Conservation (phyloP, 306 rosid genomes). For the Betula pendula region DNA sequence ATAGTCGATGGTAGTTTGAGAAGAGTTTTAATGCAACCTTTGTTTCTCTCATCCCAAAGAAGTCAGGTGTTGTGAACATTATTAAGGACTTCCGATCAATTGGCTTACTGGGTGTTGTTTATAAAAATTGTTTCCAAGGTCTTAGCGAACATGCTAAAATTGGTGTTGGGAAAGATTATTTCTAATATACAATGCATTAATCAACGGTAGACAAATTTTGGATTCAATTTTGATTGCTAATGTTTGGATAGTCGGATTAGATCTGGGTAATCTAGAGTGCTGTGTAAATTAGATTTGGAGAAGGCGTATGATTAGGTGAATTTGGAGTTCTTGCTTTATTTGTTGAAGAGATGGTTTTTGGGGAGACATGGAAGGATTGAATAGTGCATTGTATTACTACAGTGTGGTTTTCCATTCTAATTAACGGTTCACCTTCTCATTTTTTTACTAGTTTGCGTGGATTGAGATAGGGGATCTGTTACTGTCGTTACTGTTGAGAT, state of each 20-base stretch:
- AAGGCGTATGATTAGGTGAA: neutral
- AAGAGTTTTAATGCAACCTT: too few relatives aligned
- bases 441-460: too few relatives aligned
- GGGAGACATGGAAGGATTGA: too few relatives aligned
- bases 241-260: neutral
- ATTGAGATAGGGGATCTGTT: too few relatives aligned
- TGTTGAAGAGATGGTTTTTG: too few relatives aligned
- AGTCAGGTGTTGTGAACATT: neutral
- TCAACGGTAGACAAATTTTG: neutral
- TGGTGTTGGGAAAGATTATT: neutral
- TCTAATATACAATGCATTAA: neutral
- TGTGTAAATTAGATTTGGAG: neutral
- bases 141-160: neutral
- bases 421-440: too few relatives aligned
- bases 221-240: neutral
- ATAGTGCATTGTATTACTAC: too few relatives aligned
- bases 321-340: neutral
- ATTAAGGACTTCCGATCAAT: neutral
- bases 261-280: neutral
- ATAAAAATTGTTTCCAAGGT: neutral
- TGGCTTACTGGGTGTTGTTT: neutral
- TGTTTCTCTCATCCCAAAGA: neutral
- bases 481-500: too few relatives aligned
- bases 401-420: too few relatives aligned
- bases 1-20: too few relatives aligned